Percentiles rank a stretch among this genome's conserved stretches.
Conservation (phyloP, 768 basidiomycete species). For the Russula olivacea region DNA sequence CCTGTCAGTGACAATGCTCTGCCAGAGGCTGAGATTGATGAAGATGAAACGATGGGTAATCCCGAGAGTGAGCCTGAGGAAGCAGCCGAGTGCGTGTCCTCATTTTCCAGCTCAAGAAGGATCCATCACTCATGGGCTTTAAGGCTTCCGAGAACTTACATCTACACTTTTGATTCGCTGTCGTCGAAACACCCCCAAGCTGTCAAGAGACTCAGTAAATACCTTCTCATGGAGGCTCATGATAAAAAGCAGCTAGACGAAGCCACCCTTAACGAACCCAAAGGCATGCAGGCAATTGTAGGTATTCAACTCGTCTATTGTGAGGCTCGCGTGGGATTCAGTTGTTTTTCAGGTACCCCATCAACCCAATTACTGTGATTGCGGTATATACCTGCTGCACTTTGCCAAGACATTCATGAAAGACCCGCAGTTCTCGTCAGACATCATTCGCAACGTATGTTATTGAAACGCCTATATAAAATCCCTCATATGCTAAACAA, state of each 20-base stretch:
- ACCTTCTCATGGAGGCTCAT: constrained; percentile 70
- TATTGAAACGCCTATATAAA: too few species aligned
- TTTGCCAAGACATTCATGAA: constrained; percentile 73
- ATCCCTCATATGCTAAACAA: background rate
- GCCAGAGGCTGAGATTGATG: constrained; percentile 11
- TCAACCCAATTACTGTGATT: constrained; percentile 89
- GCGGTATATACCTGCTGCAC: constrained; percentile 88
- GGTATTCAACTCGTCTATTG: constrained; percentile 19
- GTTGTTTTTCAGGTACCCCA: constrained; percentile 58
- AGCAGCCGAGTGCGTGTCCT: background rate
- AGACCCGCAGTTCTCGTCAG: constrained; percentile 47
- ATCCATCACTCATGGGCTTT: background rate
- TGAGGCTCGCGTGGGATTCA: background rate
- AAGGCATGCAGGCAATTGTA: constrained; percentile 50
- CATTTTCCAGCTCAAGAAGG: background rate
- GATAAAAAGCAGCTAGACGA: constrained; percentile 44
- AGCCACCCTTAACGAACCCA: constrained; percentile 37
- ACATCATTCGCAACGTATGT: constrained; percentile 42
- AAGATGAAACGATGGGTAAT: constrained; percentile 6
- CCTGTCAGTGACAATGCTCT: background rate
- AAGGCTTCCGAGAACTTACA: constrained; percentile 50
- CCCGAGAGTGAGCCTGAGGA: constrained; percentile 20
- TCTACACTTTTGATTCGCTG: constrained; percentile 90
- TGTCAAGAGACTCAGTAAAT: constrained; percentile 51
- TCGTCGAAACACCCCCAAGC: constrained; percentile 65